A percentile compares a stretch with the other conserved stretches of the same genome.
phyloP scores from a whole-genome alignment of 2,329 filamentous ascomycete species.

The Colletotrichum euphorbiae region DNA sequence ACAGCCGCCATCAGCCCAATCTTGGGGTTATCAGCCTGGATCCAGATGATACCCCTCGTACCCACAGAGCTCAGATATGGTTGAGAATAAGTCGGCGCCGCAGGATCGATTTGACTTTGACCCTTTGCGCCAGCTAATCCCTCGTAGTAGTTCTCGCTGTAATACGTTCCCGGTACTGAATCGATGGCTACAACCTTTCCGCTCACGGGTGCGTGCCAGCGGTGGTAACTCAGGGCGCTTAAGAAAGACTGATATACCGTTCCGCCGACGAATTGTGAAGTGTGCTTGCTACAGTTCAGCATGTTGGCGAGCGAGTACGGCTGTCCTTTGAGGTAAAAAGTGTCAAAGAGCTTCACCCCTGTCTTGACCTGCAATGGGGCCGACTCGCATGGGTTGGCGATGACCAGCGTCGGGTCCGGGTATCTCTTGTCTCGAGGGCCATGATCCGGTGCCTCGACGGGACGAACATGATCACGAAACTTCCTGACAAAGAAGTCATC shows the following conservation, averaged over 20 bases:
- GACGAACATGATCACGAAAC: conserved; percentile 65
- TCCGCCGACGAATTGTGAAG: conserved; percentile 68
- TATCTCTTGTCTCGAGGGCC: conserved; percentile 42
- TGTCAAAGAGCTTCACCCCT: conserved; percentile 66
- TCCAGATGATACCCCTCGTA: conserved; percentile 75
- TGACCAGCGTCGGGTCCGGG: conserved; percentile 46
- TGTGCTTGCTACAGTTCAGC: conserved; percentile 66
- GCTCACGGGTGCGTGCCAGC: conserved; percentile 77
- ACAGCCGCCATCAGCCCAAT: conserved; percentile 79
- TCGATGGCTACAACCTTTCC: conserved; percentile 70
- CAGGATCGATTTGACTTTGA: conserved; percentile 38
- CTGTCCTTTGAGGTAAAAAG: conserved; percentile 77
- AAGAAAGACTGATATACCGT: conserved; percentile 80
- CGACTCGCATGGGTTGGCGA: conserved; percentile 75
- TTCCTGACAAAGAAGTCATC: conserved; percentile 76
- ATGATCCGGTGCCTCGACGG: conserved; percentile 68
- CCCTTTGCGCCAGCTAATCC: conserved; percentile 42
- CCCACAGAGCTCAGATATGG: conserved; percentile 76
- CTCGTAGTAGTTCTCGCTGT: conserved; percentile 65
- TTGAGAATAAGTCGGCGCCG: conserved; percentile 57
- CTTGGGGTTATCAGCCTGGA: conserved; percentile 74
- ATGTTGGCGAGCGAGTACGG: conserved; percentile 75
- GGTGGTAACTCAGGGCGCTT: conserved; percentile 75
- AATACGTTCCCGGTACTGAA: conserved; percentile 74
- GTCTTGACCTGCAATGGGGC: conserved; percentile 64